Conservation (phyloP, 2,329 filamentous ascomycete species). For the Venturiaceae sp. region DNA sequence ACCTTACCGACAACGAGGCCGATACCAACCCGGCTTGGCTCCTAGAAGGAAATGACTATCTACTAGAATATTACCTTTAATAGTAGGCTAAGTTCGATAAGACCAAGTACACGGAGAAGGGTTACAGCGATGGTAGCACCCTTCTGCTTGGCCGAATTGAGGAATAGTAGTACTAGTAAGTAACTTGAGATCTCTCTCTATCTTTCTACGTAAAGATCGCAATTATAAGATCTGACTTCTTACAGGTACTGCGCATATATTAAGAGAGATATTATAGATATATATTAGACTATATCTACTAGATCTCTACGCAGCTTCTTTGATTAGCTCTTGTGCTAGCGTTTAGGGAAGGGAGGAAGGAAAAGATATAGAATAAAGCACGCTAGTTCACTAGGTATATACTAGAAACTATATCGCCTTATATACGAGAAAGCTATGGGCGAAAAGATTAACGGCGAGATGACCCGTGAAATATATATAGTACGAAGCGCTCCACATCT, state of each 20-base stretch:
- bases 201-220: neutral
- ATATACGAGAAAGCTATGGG: conserved; percentile 9
- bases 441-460: conserved; percentile 5
- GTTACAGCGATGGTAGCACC: conserved; percentile 15
- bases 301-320: conserved; percentile 6
- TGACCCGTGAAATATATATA: conserved; percentile 9
- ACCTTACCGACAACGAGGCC: neutral
- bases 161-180: conserved; percentile 15
- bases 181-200: conserved; percentile 7
- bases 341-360: conserved; percentile 9
- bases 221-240: conserved; percentile 1
- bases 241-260: conserved; percentile 8
- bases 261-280: neutral
- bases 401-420: conserved; percentile 9
- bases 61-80: conserved; percentile 13
- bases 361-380: conserved; percentile 7
- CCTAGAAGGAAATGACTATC: conserved; percentile 10
- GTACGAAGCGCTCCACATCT: neutral
- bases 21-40: conserved; percentile 4
- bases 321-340: conserved; percentile 8
- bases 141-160: conserved; percentile 11
- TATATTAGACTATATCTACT: conserved; percentile 1
- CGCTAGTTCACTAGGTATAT: conserved; percentile 9
- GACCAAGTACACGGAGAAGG: conserved; percentile 12
- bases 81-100: conserved; percentile 12